Base-by-base conservation (phyloP, 1,284 basidiomycete species). In the Naganishia liquefaciens region DNA sequence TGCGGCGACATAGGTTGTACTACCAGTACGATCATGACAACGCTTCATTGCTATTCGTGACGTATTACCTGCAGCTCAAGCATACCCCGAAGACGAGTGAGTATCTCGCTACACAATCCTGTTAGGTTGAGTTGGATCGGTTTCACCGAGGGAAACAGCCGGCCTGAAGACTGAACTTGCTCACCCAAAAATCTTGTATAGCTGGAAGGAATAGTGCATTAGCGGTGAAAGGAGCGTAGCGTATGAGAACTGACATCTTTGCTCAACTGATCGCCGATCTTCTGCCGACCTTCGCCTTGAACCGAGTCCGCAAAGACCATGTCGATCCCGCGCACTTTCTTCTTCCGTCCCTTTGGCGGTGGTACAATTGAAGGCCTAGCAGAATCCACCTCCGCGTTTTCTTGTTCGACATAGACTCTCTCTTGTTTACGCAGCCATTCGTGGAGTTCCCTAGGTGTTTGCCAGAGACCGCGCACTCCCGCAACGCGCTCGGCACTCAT, bases 401-500 rank as follows among this genome's bases (percentile, higher is more conserved):
- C 68, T 70, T 73, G 62, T 42, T 60, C 54, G 3, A 37, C 55
- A 37, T 37, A 13, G 13, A 37, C 33, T 37, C 33, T 13, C 23
- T 53, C 51, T 27, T 25, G 27, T 54, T 67, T 62, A 73, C 67
- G 68, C 80, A 77, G 0, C 75, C 80, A 19, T 79, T 74, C 70
- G 75, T 81, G 54, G 83, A 70, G 23, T 70, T 73, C n/a, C 70
- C 66, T 11, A 3, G 81, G 78, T 17, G 82, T 84, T 19, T 80
- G 77, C 78, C 81, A 84, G 17, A 74, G 63, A 27, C 80, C 76
- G 25, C 84, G 68, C 25, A 84, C 72, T 13, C 79, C 79, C 10
- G 76, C 72, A 13, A 81, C 81, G 66, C 82, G 81, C 69, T 85
- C 83, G 0, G 81, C 76, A 46, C 78, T 80, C 76, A 85, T 78